Evolutionary conservation across 2,329 filamentous ascomycete species (phyloP).

Genomic region (Hymenotorrendiella dingleyae): DNA sequence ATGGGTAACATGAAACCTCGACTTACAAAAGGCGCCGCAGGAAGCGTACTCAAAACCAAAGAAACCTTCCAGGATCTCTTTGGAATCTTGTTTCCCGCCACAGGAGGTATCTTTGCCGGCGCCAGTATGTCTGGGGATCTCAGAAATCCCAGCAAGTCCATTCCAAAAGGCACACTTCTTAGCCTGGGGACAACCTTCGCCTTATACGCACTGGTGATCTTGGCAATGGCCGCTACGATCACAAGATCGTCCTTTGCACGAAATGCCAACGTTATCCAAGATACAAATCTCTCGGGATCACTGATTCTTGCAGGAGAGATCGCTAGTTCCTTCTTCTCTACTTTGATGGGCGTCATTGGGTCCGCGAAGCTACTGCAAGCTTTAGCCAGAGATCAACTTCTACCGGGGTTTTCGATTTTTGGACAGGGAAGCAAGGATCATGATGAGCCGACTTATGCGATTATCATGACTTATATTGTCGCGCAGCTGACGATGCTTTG

Average conservation of each 20-base stretch:
- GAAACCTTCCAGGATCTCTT: constrained; percentile 77
- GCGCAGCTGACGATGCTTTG: constrained; percentile 76
- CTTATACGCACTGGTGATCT: constrained; percentile 68
- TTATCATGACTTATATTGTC: constrained; percentile 68
- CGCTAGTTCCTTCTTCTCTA: constrained; percentile 77
- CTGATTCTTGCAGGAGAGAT: constrained; percentile 77
- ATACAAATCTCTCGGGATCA: constrained; percentile 69
- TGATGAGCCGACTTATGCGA: constrained; percentile 72
- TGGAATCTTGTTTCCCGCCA: constrained; percentile 73
- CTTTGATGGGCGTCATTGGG: constrained; percentile 80
- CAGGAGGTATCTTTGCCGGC: constrained; percentile 57
- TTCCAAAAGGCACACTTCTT: constrained; percentile 77
- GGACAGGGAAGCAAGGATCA: constrained; percentile 63
- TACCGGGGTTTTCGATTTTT: constrained; percentile 71
- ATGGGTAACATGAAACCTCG: constrained; percentile 66
- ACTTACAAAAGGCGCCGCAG: constrained; percentile 56
- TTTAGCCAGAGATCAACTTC: constrained; percentile 69
- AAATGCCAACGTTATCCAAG: constrained; percentile 69
- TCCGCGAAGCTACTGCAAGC: constrained; percentile 81
- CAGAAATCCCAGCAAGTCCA: constrained; percentile 74
- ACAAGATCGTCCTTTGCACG: constrained; percentile 65
- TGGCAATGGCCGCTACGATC: constrained; percentile 72
- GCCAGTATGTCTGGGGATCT: constrained; percentile 89
- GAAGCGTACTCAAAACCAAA: constrained; percentile 54
- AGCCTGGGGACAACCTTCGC: constrained; percentile 71